Evolutionary conservation across 73 alveolate genomes (phyloP).

Genomic region (Effrenium voratum): DNA sequence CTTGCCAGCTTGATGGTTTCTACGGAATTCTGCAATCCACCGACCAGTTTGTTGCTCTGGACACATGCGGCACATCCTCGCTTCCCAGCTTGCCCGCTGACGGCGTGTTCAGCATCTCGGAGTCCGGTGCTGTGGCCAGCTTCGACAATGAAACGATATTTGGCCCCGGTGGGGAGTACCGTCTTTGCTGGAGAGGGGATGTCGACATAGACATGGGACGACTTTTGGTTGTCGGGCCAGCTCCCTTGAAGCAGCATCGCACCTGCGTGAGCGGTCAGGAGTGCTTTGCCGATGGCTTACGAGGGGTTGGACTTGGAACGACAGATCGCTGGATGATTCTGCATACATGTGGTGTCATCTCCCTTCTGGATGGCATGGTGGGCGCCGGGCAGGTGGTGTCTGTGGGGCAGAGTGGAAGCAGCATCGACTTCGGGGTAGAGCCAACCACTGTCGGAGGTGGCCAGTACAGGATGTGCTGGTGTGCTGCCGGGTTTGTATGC

Average conservation of each 20-base stretch:
- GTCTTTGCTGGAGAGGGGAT: conserved; percentile 27
- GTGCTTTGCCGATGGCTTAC: neutral
- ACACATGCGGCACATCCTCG: conserved; percentile 25
- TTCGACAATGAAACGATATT: neutral
- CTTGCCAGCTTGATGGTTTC: conserved; percentile 39
- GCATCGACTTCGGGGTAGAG: neutral
- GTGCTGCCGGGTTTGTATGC: conserved; percentile 35
- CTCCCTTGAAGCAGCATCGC: neutral
- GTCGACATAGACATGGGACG: neutral
- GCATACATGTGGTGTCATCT: neutral
- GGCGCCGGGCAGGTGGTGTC: conserved; percentile 10
- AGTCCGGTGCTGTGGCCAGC: neutral
- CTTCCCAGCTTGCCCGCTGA: neutral
- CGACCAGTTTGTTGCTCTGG: neutral
- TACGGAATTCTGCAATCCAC: neutral
- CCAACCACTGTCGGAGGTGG: conserved; percentile 24
- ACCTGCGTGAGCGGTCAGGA: conserved; percentile 37
- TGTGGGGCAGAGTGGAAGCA: conserved; percentile 10
- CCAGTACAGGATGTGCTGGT: conserved; percentile 32
- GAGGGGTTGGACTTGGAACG: neutral
- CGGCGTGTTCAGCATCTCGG: neutral
- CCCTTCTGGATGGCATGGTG: neutral
- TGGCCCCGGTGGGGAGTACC: conserved; percentile 12
- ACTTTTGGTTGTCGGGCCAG: neutral
- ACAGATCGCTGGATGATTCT: conserved; percentile 38